These are phyloP conservation scores for Amoeboaphelidium occidentale DNA, from an alignment of 371 early-diverging fungal genomes.

Conservation along the genomic window DNA sequence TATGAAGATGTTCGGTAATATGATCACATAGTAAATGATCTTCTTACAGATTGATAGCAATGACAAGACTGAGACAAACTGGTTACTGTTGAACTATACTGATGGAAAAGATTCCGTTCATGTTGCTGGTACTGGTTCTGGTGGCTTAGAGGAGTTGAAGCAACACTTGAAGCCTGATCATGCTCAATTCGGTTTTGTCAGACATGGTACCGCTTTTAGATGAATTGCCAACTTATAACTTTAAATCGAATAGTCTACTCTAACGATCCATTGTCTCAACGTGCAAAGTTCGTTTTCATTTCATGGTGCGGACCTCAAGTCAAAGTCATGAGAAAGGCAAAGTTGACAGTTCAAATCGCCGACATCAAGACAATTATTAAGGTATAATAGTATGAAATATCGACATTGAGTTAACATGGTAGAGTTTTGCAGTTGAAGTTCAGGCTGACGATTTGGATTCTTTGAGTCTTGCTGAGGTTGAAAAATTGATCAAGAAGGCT, in stretches of 20 bases:
- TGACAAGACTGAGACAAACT: background rate
- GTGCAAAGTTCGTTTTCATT: slow-evolving; percentile 41
- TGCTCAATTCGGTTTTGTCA: slow-evolving; percentile 54
- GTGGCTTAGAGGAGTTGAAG: slow-evolving; percentile 39
- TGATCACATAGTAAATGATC: background rate
- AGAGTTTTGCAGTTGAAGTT: slow-evolving; percentile 43
- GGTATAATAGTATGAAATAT: slow-evolving; percentile 51
- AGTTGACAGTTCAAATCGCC: slow-evolving; percentile 48
- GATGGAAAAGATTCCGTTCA: slow-evolving; percentile 21
- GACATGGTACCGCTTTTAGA: slow-evolving; percentile 15
- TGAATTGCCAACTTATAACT: slow-evolving; percentile 61
- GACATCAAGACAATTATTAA: slow-evolving; percentile 46
- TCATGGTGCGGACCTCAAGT: slow-evolving; percentile 56
- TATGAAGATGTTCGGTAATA: background rate
- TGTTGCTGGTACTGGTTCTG: slow-evolving; percentile 23
- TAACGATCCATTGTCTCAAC: slow-evolving; percentile 14
- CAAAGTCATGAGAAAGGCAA: slow-evolving; percentile 64
- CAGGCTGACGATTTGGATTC: slow-evolving; percentile 26
- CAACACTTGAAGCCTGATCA: slow-evolving; percentile 30
- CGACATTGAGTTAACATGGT: slow-evolving; percentile 42
- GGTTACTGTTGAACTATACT: slow-evolving; percentile 21
- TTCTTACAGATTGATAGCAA: background rate
- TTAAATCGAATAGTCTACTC: slow-evolving; percentile 4
- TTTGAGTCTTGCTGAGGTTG: slow-evolving; percentile 22
- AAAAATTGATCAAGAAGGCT: slow-evolving; percentile 29